Evolutionary conservation across 2,329 filamentous ascomycete genomes (phyloP), one percentile per base, ranked within the genome.

Genomic region (Neodidymelliopsis sp.): DNA sequence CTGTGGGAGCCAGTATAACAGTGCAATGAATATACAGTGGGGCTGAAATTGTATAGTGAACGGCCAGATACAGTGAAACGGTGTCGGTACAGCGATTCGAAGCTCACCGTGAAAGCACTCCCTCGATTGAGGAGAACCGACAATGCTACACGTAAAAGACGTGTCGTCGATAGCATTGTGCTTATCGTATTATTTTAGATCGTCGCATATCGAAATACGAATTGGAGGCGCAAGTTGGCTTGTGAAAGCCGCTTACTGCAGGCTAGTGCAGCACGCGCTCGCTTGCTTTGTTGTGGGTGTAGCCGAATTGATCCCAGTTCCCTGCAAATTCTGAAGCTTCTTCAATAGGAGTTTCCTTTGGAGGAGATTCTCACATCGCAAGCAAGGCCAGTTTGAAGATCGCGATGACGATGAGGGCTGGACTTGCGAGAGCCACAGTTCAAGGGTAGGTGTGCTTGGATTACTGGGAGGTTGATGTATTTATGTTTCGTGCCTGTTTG

Each of bases 261-360:
- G 34, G 23, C 47, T 50, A 50, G 40, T 24, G 40, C 39, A 16
- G 34, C 34, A 39, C 23, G 38, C 35, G n/a, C 34, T 44, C 29
- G 43, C 42, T 38, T 38, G 27, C 13, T 23, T 43, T 29, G 24
- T 28, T 25, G 31, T 27, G 40, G 40, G 48, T 25, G 27, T 22
- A 53, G 50, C 45, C 41, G 46, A 46, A 38, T 40, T 35, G 37
- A 50, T 29, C 46, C 45, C 41, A 20, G 46, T 35, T 39, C 41
- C 36, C 34, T 50, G 46, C 24, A 12, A n/a, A n/a, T n/a, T n/a
- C n/a, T n/a, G 18, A 19, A 2, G 6, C 19, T 16, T 23, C 20
- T 11, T 28, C 15, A 8, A 16, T 29, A 13, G 15, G 13, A 20
- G 6, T n/a, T 39, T 23, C 36, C 13, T 28, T 39, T n/a, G n/a